Percentiles rank a stretch among this genome's conserved stretches.
Conservation (phyloP, 78 protist species). For the Dictyostelium intermedium region DNA sequence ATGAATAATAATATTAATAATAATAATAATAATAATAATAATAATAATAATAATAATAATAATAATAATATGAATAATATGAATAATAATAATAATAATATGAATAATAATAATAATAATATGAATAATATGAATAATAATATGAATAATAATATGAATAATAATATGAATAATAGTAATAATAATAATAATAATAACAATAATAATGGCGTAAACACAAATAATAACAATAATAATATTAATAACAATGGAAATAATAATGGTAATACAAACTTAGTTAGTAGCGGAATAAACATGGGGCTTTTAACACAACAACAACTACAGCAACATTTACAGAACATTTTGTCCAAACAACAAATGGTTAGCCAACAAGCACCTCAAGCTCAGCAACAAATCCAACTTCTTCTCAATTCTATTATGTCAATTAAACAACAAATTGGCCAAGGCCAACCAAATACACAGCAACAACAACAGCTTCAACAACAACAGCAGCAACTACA, state of each 20-base stretch:
- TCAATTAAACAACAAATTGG: not conserved
- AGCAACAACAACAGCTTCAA: not conserved
- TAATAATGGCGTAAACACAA: not conserved
- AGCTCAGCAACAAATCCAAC: not conserved
- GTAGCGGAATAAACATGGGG: not conserved
- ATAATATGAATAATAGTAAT: not conserved
- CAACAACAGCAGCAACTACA: not conserved
- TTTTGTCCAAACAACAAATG: not conserved
- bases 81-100: not conserved
- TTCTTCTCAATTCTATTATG: not conserved
- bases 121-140: not conserved
- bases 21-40: not conserved
- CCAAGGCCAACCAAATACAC: not conserved
- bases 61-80: not conserved
- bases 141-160: not conserved
- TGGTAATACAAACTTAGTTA: too few relatives aligned
- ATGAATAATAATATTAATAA: not conserved
- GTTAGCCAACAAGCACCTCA: not conserved
- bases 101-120: not conserved
- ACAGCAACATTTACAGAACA: not conserved
- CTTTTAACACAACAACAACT: not conserved
- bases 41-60: not conserved
- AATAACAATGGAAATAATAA: not conserved
- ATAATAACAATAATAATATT: not conserved
- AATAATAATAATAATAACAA: not conserved